A percentile compares a stretch with the other conserved stretches of the same genome.
These are phyloP conservation scores for Chimonanthus praecox DNA, from an alignment of 164 flowering plant genomes.

Conservation along the genomic window DNA sequence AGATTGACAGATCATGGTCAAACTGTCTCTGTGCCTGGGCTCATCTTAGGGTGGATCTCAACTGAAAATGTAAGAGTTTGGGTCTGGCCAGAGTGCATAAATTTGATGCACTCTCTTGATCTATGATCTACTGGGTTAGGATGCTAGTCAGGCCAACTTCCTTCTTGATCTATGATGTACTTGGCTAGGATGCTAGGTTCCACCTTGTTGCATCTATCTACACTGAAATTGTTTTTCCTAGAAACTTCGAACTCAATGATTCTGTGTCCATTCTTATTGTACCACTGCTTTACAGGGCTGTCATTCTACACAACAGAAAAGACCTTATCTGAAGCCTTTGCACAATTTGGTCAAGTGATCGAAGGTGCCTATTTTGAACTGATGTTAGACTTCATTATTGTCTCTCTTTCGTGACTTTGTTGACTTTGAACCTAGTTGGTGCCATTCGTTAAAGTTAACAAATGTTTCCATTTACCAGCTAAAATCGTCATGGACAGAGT, in stretches of 20 bases:
- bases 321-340: conserved; percentile 61
- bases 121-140: not conserved
- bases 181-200: not conserved
- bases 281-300: conserved; percentile 44
- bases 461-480: conserved; percentile 37
- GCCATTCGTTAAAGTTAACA: not conserved
- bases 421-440: not conserved
- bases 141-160: not conserved
- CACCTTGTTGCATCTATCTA: not conserved
- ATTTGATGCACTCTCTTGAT: not conserved
- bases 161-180: not conserved
- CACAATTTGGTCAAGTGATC: conserved; percentile 77
- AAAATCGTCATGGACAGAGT: conserved; percentile 60
- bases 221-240: not conserved
- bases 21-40: too few relatives aligned
- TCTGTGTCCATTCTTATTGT: not conserved
- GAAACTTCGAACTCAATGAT: not conserved
- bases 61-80: too few relatives aligned
- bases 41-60: too few relatives aligned
- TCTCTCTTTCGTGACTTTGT: not conserved
- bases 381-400: not conserved
- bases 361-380: conserved; percentile 39
- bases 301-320: conserved; percentile 72
- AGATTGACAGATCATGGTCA: too few relatives aligned
- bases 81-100: too few relatives aligned